Conservation (phyloP, 2,329 filamentous ascomycete species). For the Hymenoscyphus albidus region DNA sequence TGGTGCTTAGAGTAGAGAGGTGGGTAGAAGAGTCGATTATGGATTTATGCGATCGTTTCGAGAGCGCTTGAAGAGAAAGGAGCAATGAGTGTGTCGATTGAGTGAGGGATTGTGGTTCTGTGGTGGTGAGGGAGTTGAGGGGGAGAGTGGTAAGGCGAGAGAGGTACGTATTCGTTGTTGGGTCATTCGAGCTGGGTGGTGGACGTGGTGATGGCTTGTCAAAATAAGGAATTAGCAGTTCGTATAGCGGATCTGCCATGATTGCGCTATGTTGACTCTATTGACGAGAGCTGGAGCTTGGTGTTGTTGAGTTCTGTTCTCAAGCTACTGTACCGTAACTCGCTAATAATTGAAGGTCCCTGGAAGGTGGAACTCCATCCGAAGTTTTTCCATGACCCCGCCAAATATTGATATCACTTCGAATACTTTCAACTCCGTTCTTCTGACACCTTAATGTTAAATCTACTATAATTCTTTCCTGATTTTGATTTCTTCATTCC, state of each 20-base stretch:
- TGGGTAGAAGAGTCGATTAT: slow-evolving; percentile 78
- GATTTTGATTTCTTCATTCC: neutral
- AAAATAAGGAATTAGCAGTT: slow-evolving; percentile 64
- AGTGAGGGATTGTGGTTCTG: slow-evolving; percentile 74
- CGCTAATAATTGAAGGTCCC: slow-evolving; percentile 8
- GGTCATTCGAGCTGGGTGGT: slow-evolving; percentile 43
- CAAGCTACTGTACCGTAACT: neutral
- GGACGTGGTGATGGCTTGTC: slow-evolving; percentile 41
- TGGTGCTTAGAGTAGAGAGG: slow-evolving; percentile 67
- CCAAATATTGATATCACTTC: neutral
- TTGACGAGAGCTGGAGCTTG: neutral
- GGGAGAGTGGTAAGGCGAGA: slow-evolving; percentile 72
- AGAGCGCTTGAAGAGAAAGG: slow-evolving; percentile 79
- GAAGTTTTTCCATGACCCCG: neutral
- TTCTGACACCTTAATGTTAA: neutral
- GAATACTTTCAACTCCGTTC: neutral
- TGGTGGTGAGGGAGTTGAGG: slow-evolving; percentile 65
- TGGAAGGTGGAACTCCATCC: neutral
- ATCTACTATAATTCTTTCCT: neutral
- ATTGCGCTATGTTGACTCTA: slow-evolving; percentile 15
- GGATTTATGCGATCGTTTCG: slow-evolving; percentile 81
- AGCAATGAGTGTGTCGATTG: slow-evolving; percentile 77
- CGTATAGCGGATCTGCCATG: slow-evolving; percentile 72
- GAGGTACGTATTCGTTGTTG: slow-evolving; percentile 66
- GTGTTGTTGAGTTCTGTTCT: slow-evolving; percentile 13